Evolutionary conservation across 2,329 filamentous ascomycete species (phyloP), one percentile per base, ranked within the genome.

Genomic region (Arachnopeziza araneosa): DNA sequence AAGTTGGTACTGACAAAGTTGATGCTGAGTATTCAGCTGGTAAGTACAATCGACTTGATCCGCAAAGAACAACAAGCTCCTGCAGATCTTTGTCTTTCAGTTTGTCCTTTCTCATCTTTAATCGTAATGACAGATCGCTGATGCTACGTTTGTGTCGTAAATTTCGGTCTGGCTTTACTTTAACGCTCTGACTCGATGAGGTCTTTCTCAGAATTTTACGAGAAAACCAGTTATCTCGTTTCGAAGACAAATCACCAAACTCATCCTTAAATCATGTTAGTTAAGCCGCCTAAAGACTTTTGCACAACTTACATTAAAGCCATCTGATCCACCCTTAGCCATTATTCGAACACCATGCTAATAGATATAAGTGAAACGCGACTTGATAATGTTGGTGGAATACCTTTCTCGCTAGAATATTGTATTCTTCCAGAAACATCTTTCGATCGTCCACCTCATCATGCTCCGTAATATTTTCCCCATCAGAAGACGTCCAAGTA

Each of bases 21-120:
- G 80, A 77, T 1, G 83, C 79, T 2, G 84, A 76, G 66, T 86
- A 83, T 57, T 85, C 83, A 2, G 76, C 65, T 0, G 85, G 85
- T 9, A 89, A 74, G 66, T 85, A 83, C 54, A 89, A 73, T 30
- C 82, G 73, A 68, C 83, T 86, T 69, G 83, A 83, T 48, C 86
- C 86, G 64, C 84, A 85, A 30, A 88, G 71, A 12, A 84, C 79
- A 21, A 88, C 79, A 66, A 89, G 78, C n/a, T 80, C 79, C 58
- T 81, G 77, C 0, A 89, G 72, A 56, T 80, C 79, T 63, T 82
- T 75, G 51, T 77, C 75, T 66, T 78, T 82, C 23, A 82, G 70
- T 5, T 71, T 73, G 53, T 81, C 80, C 56, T 65, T 71, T 61
- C 75, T 79, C 50, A 77, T 73, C 14, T 79, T 73, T 12, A 83